These are phyloP conservation scores for Candida peoriensis DNA, from an alignment of 805 yeast species.

Conservation along the genomic window DNA sequence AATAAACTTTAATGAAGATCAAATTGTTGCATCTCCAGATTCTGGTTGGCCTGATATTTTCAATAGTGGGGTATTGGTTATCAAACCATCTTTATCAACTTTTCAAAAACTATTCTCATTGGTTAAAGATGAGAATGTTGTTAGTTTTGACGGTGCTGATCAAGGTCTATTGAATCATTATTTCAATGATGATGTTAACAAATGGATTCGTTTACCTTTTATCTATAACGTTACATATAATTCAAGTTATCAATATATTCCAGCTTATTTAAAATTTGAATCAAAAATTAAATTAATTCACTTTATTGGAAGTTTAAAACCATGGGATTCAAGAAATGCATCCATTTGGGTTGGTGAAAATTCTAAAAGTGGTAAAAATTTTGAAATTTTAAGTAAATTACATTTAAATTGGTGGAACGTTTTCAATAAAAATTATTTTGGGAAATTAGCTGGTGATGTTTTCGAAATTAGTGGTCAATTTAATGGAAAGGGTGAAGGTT, in stretches of 20 bases:
- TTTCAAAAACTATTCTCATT: slow-evolving; percentile 34
- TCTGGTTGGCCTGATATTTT: slow-evolving; percentile 82
- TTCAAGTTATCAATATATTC: slow-evolving; percentile 64
- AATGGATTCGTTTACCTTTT: slow-evolving; percentile 75
- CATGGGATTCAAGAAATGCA: slow-evolving; percentile 36
- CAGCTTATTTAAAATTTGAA: slow-evolving; percentile 55
- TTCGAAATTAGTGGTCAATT: no score
- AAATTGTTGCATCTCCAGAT: slow-evolving; percentile 52
- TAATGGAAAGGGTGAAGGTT: slow-evolving; percentile 14
- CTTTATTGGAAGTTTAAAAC: slow-evolving; percentile 60
- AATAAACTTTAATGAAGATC: slow-evolving; percentile 18
- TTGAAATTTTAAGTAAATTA: slow-evolving; percentile 5
- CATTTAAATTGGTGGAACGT: slow-evolving; percentile 19
- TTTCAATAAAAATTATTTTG: slow-evolving; percentile 15
- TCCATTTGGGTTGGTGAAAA: slow-evolving; percentile 3
- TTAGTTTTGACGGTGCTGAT: slow-evolving; percentile 78
- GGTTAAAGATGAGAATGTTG: slow-evolving; percentile 20
- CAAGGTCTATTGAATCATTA: slow-evolving; percentile 77
- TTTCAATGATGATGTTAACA: slow-evolving; percentile 40
- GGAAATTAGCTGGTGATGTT: slow-evolving; percentile 13
- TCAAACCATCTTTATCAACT: slow-evolving; percentile 42
- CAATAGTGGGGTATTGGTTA: slow-evolving; percentile 65
- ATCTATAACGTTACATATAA: slow-evolving; percentile 74
- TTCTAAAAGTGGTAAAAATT: slow-evolving; percentile 12
- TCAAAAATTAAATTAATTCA: slow-evolving; percentile 45